Evolutionary conservation across 306 rosid species (phyloP).

Genomic region (Sechiopsis laciniata): DNA sequence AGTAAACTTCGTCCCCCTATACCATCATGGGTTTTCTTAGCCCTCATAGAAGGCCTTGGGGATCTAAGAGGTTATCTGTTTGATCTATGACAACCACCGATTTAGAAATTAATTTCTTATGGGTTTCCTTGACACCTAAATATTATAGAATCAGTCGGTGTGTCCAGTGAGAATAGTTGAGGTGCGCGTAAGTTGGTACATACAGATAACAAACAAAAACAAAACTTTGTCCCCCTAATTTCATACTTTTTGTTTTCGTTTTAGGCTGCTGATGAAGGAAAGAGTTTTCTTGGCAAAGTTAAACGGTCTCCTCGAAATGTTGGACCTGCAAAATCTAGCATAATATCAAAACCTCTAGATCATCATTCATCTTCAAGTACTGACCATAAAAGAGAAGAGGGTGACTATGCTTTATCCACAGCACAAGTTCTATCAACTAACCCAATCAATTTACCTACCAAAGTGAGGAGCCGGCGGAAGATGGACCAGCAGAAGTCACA

Average conservation of each 20-base stretch:
- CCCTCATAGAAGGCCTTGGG: too few relatives aligned
- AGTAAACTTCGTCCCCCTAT: not conserved
- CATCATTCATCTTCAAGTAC: conserved; percentile 37
- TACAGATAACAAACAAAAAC: too few relatives aligned
- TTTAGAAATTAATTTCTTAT: too few relatives aligned
- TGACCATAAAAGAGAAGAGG: conserved; percentile 40
- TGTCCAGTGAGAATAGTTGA: too few relatives aligned
- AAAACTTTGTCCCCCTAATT: not conserved
- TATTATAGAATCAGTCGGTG: too few relatives aligned
- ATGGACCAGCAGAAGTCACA: conserved; percentile 43
- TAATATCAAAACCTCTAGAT: conserved; percentile 40
- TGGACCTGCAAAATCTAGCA: conserved; percentile 43
- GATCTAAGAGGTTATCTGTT: too few relatives aligned
- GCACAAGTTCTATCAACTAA: conserved; percentile 40
- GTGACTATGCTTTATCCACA: conserved; percentile 38
- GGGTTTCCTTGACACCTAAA: too few relatives aligned
- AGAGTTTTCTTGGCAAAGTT: conserved; percentile 50
- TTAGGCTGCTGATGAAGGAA: conserved; percentile 52
- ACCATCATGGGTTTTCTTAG: too few relatives aligned
- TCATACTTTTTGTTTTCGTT: conserved; percentile 22
- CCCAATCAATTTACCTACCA: conserved; percentile 38
- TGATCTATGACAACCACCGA: too few relatives aligned
- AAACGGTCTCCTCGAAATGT: conserved; percentile 53
- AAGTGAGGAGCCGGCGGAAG: conserved; percentile 50
- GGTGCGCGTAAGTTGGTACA: too few relatives aligned